Evolutionary conservation across 2,329 filamentous ascomycete species (phyloP).

Genomic region (Hymenoscyphus albidus): DNA sequence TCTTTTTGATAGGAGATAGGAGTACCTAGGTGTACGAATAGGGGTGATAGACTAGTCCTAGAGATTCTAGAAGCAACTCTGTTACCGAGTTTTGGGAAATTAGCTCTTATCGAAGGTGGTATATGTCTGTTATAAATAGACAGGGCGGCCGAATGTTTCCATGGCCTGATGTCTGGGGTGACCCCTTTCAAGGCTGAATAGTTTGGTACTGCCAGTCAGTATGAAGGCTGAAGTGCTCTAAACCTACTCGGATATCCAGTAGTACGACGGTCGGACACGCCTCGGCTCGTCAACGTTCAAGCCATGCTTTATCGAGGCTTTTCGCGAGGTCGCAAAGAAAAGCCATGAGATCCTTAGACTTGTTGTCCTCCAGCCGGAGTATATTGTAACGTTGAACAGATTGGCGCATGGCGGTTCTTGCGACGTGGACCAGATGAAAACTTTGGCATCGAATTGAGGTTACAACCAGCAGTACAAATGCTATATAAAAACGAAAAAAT

Average conservation of each 20-base stretch:
- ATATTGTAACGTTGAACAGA: background rate
- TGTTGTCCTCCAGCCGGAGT: background rate
- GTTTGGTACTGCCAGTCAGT: background rate
- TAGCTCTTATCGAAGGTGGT: background rate
- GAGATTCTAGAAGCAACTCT: background rate
- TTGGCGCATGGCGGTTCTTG: conserved; percentile 2
- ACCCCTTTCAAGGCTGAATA: background rate
- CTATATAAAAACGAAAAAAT: background rate
- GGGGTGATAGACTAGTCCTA: background rate
- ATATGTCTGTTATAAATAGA: background rate
- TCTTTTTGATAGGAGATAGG: background rate
- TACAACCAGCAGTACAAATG: background rate
- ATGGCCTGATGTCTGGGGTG: background rate
- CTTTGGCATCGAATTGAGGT: background rate
- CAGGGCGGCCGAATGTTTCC: background rate
- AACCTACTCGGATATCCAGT: background rate
- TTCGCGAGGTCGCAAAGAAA: background rate
- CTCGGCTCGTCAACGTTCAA: background rate
- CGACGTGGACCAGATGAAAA: background rate
- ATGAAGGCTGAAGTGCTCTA: background rate
- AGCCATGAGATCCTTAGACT: background rate
- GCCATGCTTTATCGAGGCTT: background rate
- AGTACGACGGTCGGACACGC: background rate
- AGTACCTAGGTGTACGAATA: too few relatives aligned
- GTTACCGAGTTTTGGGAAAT: background rate